A percentile compares a stretch with the other conserved stretches of the same genome.
Conservation (phyloP, 192 early-diverging fungal species). For the Coemansia sp. region DNA sequence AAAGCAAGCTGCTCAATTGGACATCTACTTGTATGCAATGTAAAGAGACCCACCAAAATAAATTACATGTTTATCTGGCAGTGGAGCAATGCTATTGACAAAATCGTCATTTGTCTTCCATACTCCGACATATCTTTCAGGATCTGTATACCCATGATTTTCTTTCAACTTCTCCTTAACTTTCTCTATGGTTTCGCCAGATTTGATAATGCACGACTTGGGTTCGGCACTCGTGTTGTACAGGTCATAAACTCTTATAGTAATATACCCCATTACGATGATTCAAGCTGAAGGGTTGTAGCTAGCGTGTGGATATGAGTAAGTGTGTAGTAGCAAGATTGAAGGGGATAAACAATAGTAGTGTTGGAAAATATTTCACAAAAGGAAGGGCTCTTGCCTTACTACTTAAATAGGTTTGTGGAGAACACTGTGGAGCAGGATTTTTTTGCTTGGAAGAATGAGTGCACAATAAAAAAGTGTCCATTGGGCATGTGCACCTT, state of each 20-base stretch:
- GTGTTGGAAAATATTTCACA: not conserved
- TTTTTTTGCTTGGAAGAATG: not conserved
- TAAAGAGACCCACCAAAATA: not conserved
- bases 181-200: not conserved
- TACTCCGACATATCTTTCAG: not conserved
- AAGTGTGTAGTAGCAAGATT: not conserved
- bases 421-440: not conserved
- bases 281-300: not conserved
- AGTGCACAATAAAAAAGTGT: not conserved
- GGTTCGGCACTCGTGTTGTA: not conserved
- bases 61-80: not conserved
- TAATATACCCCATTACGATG: not conserved
- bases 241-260: not conserved
- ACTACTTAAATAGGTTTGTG: not conserved
- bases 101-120: not conserved
- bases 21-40: not conserved
- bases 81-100: not conserved
- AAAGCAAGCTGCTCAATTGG: not conserved
- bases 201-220: not conserved
- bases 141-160: not conserved
- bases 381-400: not conserved
- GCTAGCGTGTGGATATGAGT: not conserved
- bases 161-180: not conserved
- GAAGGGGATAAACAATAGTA: not conserved
- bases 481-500: conserved; percentile 1